These are phyloP conservation scores for Terfezia boudieri DNA, from an alignment of 495 filamentous ascomycete species.

Conservation along the genomic window DNA sequence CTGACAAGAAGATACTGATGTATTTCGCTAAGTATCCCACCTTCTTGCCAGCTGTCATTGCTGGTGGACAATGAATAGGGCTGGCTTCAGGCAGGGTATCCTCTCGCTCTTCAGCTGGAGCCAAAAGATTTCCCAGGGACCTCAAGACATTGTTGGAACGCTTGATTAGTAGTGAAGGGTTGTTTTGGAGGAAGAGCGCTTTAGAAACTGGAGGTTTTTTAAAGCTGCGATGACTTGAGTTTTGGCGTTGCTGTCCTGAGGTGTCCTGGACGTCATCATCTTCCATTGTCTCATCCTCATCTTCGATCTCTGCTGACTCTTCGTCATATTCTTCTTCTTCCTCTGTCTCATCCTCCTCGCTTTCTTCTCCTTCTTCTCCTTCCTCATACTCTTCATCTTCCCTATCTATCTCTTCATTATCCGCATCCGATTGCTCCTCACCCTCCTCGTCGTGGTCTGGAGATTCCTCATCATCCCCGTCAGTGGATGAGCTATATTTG, in stretches of 20 bases:
- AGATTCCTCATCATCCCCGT: constrained; percentile 9
- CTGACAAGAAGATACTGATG: constrained; percentile 9
- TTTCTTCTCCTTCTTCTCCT: not conserved
- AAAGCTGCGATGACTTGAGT: not conserved
- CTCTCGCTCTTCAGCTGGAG: not conserved
- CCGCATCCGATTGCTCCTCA: constrained; percentile 6
- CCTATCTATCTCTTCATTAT: constrained; percentile 10
- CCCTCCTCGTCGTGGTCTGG: constrained; percentile 11
- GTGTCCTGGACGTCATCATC: constrained; percentile 6
- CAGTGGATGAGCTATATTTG: constrained; percentile 7
- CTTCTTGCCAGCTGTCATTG: constrained; percentile 2
- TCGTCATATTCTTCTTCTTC: constrained; percentile 5
- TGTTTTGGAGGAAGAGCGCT: not conserved
- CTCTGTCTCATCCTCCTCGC: not conserved
- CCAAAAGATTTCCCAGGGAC: not conserved
- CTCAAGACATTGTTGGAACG: not conserved
- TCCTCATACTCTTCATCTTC: constrained; percentile 3
- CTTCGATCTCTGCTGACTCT: not conserved
- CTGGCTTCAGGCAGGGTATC: constrained; percentile 9
- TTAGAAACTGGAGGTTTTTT: not conserved
- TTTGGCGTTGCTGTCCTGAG: not conserved
- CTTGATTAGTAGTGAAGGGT: not conserved
- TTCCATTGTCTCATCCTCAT: constrained; percentile 1
- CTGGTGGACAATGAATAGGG: constrained; percentile 3
- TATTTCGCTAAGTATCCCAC: constrained; percentile 5